Base-by-base conservation (phyloP, 768 basidiomycete genomes). In the Pleurotus cornucopiae region DNA sequence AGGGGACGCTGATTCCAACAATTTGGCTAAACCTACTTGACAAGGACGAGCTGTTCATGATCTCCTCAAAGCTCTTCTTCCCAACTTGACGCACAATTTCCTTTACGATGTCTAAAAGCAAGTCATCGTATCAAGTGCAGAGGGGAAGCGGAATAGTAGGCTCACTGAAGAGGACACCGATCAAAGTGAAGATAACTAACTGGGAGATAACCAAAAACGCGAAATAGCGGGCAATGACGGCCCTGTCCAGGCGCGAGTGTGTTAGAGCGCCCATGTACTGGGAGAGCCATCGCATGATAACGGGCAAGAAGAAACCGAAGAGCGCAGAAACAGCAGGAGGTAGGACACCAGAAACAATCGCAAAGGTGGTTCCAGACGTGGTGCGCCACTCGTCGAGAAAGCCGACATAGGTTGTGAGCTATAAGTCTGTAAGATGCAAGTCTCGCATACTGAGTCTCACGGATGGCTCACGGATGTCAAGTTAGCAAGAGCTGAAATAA, bases 201-300 rank as follows among this genome's bases (percentile, higher is more conserved):
- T 98, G 94, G 49, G 89, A 91, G 71, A 97, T 88, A 57, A 98
- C 85, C 70, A 98, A 77, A 80, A 99, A 98, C 1, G 89, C 78
- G 66, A 88, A 98, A 72, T 98, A 98, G 48, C 94, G 85, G 16
- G 92, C 92, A 39, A 95, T 80, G 57, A 98, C 95, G 38, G 88
- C 86, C 34, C 97, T 88, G 63, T 98, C 95, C 52, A 94, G 80
- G 49, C 83, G 82, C 4, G 91, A 91, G 54, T 87, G 80, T 6
- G 87, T 92, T 54, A 84, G 68, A 43, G 83, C 78, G 23, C 80
- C 78, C 78, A 78, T 76, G 64, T 78, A 82, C 75, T 87, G 88
- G 57, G 89, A 93, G 67, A 96, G 74, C 79, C 83, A 81, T 52
- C 97, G 88, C 84, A 99, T 98, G 69, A 95, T 74, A 64, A 92